phyloP scores from a whole-genome alignment of 345 rosid genomes.

The Acer negundo region DNA sequence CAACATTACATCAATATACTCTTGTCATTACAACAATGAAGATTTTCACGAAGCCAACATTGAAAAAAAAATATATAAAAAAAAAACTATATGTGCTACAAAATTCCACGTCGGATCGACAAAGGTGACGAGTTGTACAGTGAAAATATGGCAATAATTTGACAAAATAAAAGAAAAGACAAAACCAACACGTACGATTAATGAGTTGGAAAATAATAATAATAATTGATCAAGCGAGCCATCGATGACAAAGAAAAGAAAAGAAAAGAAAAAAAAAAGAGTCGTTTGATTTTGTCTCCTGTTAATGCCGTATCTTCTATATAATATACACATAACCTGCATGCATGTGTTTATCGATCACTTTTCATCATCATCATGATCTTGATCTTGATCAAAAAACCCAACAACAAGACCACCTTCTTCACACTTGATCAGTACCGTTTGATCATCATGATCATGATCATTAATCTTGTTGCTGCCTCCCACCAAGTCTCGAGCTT shows the following conservation, averaged over 20 bases:
- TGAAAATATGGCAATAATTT: neutral
- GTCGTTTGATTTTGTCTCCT: constrained; percentile 20
- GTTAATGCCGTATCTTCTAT: constrained; percentile 9
- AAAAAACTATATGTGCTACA: neutral
- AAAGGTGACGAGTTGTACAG: neutral
- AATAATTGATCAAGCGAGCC: neutral
- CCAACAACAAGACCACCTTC: constrained; percentile 23
- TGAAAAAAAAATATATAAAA: neutral
- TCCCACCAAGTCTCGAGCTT: constrained; percentile 72
- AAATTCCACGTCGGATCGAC: constrained; percentile 8
- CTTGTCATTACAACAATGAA: neutral
- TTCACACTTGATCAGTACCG: constrained; percentile 38
- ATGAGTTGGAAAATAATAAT: neutral
- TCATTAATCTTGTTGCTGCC: constrained; percentile 15
- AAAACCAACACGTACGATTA: constrained; percentile 13
- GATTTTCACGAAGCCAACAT: neutral
- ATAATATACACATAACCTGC: neutral
- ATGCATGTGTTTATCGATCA: neutral
- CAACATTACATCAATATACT: neutral
- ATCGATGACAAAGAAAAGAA: too few species aligned
- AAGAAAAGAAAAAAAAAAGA: neutral
- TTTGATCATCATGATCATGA: constrained; percentile 21
- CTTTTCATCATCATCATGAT: constrained; percentile 12
- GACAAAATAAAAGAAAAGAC: constrained; percentile 8
- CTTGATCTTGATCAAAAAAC: neutral